phyloP scores from a whole-genome alignment of 2,329 filamentous ascomycete genomes.

The Hymenoscyphus fructigenus region DNA sequence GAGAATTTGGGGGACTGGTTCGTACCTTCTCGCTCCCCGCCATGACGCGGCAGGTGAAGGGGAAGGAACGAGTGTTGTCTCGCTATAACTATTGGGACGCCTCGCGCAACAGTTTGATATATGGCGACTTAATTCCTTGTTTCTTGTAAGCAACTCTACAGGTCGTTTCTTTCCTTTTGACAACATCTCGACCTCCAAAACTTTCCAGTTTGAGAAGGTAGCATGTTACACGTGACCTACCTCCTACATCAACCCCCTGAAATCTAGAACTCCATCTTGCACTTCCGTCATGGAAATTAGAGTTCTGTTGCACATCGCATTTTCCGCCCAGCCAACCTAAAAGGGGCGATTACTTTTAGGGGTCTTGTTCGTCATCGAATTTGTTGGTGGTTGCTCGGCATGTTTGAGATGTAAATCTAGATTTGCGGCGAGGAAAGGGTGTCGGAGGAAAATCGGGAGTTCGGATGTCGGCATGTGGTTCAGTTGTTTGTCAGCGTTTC shows the following conservation, averaged over 20 bases:
- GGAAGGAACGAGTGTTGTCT: too few species aligned
- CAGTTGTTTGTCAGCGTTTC: not conserved
- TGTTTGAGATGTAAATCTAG: slow-evolving; percentile 2
- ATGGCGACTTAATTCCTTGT: too few species aligned
- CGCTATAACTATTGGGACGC: too few species aligned
- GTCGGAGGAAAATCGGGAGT: not conserved
- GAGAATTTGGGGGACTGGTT: too few species aligned
- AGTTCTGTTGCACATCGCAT: slow-evolving; percentile 1
- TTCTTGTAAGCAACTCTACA: too few species aligned
- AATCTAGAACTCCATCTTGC: not conserved
- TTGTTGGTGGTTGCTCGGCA: not conserved
- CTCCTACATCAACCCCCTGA: not conserved
- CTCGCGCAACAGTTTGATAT: too few species aligned
- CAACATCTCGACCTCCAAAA: too few species aligned
- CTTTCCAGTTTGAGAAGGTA: too few species aligned
- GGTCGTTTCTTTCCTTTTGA: too few species aligned
- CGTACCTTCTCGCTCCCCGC: too few species aligned
- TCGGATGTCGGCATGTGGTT: not conserved
- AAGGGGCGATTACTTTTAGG: not conserved
- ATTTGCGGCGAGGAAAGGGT: slow-evolving; percentile 4
- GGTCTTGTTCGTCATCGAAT: slow-evolving; percentile 3
- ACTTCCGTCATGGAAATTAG: not conserved
- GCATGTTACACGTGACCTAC: not conserved
- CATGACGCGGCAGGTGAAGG: too few species aligned
- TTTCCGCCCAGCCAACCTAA: not conserved